phyloP scores from a whole-genome alignment of 2,329 filamentous ascomycete genomes.

The Cladobotryum mycophilum region DNA sequence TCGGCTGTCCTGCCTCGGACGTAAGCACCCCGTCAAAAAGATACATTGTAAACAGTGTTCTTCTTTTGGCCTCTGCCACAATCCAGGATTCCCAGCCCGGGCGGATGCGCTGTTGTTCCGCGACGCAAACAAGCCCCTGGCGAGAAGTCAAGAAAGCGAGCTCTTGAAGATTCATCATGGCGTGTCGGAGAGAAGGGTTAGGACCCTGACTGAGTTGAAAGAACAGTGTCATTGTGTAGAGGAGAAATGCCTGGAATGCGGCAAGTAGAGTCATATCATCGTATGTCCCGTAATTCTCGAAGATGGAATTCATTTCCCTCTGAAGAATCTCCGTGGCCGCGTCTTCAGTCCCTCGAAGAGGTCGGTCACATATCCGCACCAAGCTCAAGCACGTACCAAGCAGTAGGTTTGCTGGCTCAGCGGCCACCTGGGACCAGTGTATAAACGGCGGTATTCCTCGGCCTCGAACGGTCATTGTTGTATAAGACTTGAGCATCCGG shows the following conservation, averaged over 20 bases:
- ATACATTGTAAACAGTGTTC: slow-evolving; percentile 47
- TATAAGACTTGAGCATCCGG: slow-evolving; percentile 39
- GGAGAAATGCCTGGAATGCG: slow-evolving; percentile 46
- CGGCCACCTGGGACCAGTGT: slow-evolving; percentile 31
- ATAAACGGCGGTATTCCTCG: slow-evolving; percentile 38
- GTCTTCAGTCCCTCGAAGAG: slow-evolving; percentile 26
- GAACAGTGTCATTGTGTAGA: slow-evolving; percentile 45
- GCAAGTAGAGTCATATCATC: slow-evolving; percentile 30
- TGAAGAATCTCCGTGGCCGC: slow-evolving; percentile 29
- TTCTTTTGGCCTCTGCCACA: slow-evolving; percentile 44
- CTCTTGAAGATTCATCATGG: slow-evolving; percentile 45
- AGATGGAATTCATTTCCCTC: slow-evolving; percentile 37
- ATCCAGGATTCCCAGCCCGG: slow-evolving; percentile 51
- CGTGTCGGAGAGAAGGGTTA: slow-evolving; percentile 30
- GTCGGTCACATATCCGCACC: slow-evolving; percentile 33
- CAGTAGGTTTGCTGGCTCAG: slow-evolving; percentile 19
- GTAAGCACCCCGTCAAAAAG: slow-evolving; percentile 46
- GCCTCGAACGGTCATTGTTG: slow-evolving; percentile 29
- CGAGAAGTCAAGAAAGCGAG: slow-evolving; percentile 36
- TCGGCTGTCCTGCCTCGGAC: slow-evolving; percentile 35
- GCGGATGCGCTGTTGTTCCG: slow-evolving; percentile 31
- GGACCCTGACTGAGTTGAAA: slow-evolving; percentile 28
- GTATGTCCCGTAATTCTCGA: slow-evolving; percentile 19
- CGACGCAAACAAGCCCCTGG: slow-evolving; percentile 37
- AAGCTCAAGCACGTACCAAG: slow-evolving; percentile 37